Evolutionary conservation across 345 rosid species (phyloP).

Genomic region (Citrus inodora): DNA sequence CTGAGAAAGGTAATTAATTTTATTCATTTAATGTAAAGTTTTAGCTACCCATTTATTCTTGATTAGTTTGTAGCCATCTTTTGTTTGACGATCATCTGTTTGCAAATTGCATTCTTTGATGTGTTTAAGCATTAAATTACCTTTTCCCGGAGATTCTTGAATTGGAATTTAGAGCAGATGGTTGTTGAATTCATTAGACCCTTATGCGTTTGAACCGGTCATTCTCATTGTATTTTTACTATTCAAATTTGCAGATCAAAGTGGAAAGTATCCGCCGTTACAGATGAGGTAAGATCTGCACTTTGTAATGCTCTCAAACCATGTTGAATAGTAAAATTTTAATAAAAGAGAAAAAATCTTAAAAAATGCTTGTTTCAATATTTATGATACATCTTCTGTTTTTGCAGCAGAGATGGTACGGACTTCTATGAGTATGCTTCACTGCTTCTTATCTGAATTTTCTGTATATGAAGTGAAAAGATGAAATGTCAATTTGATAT

Average conservation of each 20-base stretch:
- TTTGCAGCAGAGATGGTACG: constrained; percentile 45
- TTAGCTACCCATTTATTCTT: background rate
- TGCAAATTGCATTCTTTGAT: background rate
- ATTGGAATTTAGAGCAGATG: no score
- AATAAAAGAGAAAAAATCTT: no score
- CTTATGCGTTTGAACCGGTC: background rate
- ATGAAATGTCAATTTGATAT: background rate
- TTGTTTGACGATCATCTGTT: background rate
- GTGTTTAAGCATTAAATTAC: background rate
- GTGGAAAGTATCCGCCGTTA: constrained; percentile 39
- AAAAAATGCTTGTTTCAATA: background rate
- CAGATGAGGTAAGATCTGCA: constrained; percentile 28
- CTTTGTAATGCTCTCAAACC: background rate
- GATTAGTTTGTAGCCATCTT: background rate
- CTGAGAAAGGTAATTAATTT: background rate
- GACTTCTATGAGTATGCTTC: constrained; percentile 11
- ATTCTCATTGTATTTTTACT: background rate
- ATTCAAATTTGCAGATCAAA: constrained; percentile 35
- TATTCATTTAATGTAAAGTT: background rate
- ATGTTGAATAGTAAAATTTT: background rate
- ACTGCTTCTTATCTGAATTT: background rate
- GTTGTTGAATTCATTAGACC: no score
- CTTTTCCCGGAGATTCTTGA: background rate
- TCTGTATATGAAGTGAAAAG: background rate
- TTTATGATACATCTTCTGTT: constrained; percentile 7